Conservation (phyloP, 1,284 basidiomycete genomes). For the Quambalaria eucalypti region DNA sequence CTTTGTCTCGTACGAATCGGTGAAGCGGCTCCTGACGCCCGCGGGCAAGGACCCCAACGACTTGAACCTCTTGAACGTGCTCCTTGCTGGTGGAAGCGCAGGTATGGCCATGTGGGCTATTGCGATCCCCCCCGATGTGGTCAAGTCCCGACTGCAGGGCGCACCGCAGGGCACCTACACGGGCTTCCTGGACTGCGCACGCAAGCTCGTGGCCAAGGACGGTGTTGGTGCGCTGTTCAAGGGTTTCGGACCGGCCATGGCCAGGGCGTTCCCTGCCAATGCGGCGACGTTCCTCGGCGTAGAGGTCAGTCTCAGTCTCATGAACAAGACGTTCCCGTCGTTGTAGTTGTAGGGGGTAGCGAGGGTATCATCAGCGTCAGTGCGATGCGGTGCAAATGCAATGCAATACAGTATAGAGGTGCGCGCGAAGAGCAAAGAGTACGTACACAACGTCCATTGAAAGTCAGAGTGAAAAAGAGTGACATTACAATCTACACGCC, state of each 20-base stretch:
- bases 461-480: no score
- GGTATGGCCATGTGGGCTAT: conserved; percentile 74
- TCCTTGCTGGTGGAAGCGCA: conserved; percentile 84
- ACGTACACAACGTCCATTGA: no score
- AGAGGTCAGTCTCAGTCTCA: conserved; percentile 63
- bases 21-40: conserved; percentile 76
- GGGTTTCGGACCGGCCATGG: conserved; percentile 70
- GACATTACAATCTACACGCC: no score
- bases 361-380: no score
- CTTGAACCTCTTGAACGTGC: conserved; percentile 76
- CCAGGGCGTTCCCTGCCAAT: conserved; percentile 73
- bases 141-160: conserved; percentile 95
- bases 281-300: conserved; percentile 89
- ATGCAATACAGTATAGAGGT: no score
- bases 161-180: conserved; percentile 91
- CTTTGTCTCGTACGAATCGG: conserved; percentile 92
- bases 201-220: conserved; percentile 84
- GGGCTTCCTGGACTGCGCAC: conserved; percentile 83
- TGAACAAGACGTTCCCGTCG: conserved; percentile 57
- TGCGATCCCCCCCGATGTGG: conserved; percentile 38
- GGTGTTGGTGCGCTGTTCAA: conserved; percentile 86
- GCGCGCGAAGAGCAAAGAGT: no score
- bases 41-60: conserved; percentile 62
- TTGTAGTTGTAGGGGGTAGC: no score
- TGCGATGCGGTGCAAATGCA: no score